Percentiles rank a stretch among this genome's conserved stretches.
Evolutionary conservation across 441 rosid genomes (phyloP).

Genomic region (Populus hybrid): DNA sequence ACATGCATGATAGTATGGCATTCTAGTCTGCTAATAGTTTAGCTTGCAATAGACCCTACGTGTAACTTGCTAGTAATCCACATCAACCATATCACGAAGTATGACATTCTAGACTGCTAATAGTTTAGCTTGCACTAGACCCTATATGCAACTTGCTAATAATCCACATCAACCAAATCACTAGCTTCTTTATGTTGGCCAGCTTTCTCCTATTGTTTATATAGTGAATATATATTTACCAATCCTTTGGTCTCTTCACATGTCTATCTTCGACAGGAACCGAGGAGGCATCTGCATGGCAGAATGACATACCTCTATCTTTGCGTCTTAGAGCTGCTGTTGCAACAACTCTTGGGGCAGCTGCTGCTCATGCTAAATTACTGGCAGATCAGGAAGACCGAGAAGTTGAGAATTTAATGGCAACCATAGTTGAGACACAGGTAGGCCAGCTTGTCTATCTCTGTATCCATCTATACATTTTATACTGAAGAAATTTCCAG

Average conservation of each 20-base stretch:
- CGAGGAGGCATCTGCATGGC: slow-evolving; percentile 29
- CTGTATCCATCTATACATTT: slow-evolving; percentile 6
- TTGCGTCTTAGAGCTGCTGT: slow-evolving; percentile 73
- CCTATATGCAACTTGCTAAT: background rate
- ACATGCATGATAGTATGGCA: background rate
- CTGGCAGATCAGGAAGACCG: slow-evolving; percentile 82
- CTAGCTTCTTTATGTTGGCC: background rate
- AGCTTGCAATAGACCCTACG: background rate
- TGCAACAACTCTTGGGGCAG: slow-evolving; percentile 77
- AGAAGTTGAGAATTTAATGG: slow-evolving; percentile 62
- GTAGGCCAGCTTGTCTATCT: slow-evolving; percentile 31
- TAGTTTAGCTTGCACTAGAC: background rate
- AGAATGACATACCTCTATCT: slow-evolving; percentile 52
- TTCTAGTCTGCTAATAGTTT: background rate
- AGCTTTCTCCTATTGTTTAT: background rate
- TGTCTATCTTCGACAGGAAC: slow-evolving; percentile 28
- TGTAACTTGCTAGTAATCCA: background rate
- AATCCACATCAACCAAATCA: background rate
- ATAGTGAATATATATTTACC: background rate
- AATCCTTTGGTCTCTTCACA: slow-evolving; percentile 8
- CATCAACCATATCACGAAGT: background rate
- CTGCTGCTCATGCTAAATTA: slow-evolving; percentile 74
- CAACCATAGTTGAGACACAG: slow-evolving; percentile 68
- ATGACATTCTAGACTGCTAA: background rate
- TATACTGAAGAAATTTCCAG: background rate